Evolutionary conservation across 1,284 basidiomycete genomes (phyloP), one percentile per base, ranked within the genome.

Genomic region (Trichosporon coremiiforme): DNA sequence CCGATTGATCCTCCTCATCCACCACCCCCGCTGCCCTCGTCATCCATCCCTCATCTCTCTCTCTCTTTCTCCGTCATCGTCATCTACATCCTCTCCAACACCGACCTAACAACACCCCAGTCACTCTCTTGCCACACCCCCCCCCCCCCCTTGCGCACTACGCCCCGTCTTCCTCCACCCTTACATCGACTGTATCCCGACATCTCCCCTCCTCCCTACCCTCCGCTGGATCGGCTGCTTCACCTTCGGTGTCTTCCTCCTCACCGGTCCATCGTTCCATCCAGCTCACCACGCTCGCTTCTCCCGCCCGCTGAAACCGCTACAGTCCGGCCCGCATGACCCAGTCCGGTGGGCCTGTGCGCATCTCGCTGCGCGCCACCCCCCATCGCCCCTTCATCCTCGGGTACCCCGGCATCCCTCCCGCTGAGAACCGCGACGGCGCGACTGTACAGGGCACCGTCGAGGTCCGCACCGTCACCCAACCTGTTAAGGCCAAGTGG

Each of bases 401-500:
- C 72, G 81, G 80, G 5, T 81, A 73, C 66, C 82, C 83, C 0
- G 83, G 83, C 29, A 81, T 84, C 57, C 74, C 79, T 4, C 60
- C 71, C 8, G 73, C 69, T 15, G 73, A 72, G 1, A 63, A 69
- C 35, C 78, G 82, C 5, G 76, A 75, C 63, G 65, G 71, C 7
- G 75, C 82, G 31, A 78, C 76, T 0, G 78, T 83, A 2, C 77
- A 81, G 62, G 83, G 83, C 29, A 89, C 90, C n/a, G 87, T 95
- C 71, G 93, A 95, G 82, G 87, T 95, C 8, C 89, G 93, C 41
- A 85, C 90, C 31, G 89, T 88, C 10, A 85, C 74, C 3, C 85
- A 88, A 74, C 90, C 90, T n/a, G 88, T 91, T 77, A 94, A 93
- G 85, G 91, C 91, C 29, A 93, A 93, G 83, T 94, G 91, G 89